Conservation (phyloP, 208 protist species). For the Paratrypanosoma confusum region DNA sequence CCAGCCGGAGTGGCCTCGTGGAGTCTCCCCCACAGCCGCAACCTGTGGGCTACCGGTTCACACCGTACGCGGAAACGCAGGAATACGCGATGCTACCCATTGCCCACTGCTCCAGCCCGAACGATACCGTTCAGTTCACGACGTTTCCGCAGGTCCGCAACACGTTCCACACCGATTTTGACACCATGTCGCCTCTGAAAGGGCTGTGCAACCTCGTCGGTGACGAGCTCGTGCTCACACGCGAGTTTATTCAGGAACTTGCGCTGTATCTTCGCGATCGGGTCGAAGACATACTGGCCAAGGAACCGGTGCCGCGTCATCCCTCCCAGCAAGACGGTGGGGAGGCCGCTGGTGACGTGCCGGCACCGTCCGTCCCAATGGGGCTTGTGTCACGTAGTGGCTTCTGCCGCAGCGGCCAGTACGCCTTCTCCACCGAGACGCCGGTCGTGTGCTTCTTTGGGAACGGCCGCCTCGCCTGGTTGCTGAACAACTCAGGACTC, state of each 20-base stretch:
- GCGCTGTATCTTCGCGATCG: conserved; percentile 43
- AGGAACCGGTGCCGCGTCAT: conserved; percentile 16
- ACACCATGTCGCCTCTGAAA: conserved; percentile 42
- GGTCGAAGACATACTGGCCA: conserved; percentile 16
- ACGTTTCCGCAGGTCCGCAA: conserved; percentile 61
- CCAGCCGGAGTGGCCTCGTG: conserved; percentile 19
- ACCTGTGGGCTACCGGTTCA: conserved; percentile 28
- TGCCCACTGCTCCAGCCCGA: conserved; percentile 4
- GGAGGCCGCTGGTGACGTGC: background rate
- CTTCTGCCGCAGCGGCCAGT: no score
- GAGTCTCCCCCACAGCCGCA: no score
- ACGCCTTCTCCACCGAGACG: conserved; percentile 20
- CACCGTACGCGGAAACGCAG: conserved; percentile 48
- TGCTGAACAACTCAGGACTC: conserved; percentile 34
- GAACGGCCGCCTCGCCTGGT: conserved; percentile 52
- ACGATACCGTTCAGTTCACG: conserved; percentile 22
- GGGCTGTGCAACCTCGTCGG: conserved; percentile 31
- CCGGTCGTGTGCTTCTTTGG: conserved; percentile 57
- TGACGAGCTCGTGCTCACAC: conserved; percentile 35
- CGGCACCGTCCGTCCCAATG: background rate
- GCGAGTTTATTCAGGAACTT: conserved; percentile 36
- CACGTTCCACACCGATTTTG: conserved; percentile 47
- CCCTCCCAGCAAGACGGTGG: conserved; percentile 3
- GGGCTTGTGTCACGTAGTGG: no score
- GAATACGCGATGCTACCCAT: conserved; percentile 65